Evolutionary conservation across 208 protist genomes (phyloP), one percentile per base, ranked within the genome.

Genomic region (Trypanosoma melophagium): DNA sequence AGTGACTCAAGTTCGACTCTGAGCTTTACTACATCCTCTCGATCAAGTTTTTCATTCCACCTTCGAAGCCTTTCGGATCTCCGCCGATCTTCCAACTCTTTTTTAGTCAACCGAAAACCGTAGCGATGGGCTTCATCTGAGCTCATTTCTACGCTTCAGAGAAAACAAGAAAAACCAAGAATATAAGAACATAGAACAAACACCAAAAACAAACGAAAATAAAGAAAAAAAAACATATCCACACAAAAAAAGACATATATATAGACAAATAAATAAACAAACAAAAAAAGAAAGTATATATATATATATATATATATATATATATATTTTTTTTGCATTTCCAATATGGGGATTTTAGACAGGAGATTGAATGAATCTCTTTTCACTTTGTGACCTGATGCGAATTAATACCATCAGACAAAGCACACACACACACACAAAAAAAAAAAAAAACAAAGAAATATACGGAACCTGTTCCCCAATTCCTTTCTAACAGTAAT

Each of bases 1-100:
- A 93, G 40, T 44, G 75, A 81, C 0, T 80, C 80, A 19, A 93
- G 42, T 41, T 93, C 84, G 4, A n/a, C 45, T 19, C 58, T 52
- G 38, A 93, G 66, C 54, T 90, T 93, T 7, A 38, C 42, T 8
- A 86, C 21, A 69, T 81, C 73, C 19, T 79, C 77, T 45, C 76
- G 86, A 12, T 76, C 61, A 31, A 93, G 63, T 52, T 78, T 82
- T 16, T 81, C 62, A 49, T 71, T 58, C 84, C 87, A 93, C 65
- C 79, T 88, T 4, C 44, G 28, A 9, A 66, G 44, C 50, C 87
- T 90, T 57, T 88, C 79, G 35, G 74, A 53, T 35, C 78, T 83
- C 55, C 70, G 57, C 1, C 75, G 63, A 13, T 80, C 61, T 19
- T 81, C 60, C 16, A 77, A 70, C 21, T 93, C 77, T 25, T 86